These are phyloP conservation scores for Brassica incana DNA, from an alignment of 345 rosid genomes.

Conservation along the genomic window DNA sequence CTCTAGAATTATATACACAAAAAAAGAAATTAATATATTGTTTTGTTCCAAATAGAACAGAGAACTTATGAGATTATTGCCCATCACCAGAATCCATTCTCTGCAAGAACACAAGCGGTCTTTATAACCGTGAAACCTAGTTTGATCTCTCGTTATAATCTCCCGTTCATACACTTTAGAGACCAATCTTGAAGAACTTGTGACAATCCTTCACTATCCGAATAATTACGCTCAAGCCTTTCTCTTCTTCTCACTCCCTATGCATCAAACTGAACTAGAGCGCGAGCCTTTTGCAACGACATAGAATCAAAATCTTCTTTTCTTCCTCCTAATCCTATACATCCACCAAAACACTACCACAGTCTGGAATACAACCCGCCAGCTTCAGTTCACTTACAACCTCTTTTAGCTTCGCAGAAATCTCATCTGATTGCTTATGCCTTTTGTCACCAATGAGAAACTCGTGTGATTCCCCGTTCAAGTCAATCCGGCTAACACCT, in stretches of 20 bases:
- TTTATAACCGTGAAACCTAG: slow-evolving; percentile 28
- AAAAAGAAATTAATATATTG: not conserved
- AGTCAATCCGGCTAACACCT: slow-evolving; percentile 64
- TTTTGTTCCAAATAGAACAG: not conserved
- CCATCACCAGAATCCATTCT: slow-evolving; percentile 19
- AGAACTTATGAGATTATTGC: not conserved
- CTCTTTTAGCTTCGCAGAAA: slow-evolving; percentile 48
- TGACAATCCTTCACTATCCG: slow-evolving; percentile 41
- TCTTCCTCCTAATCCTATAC: not conserved
- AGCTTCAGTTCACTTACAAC: slow-evolving; percentile 25
- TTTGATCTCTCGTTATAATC: slow-evolving; percentile 1
- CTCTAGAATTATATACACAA: not conserved
- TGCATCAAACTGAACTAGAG: slow-evolving; percentile 25
- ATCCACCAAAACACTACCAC: slow-evolving; percentile 34
- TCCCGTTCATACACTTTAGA: slow-evolving; percentile 24
- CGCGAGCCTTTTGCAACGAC: slow-evolving; percentile 28
- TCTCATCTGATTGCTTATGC: slow-evolving; percentile 43
- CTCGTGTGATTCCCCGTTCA: slow-evolving; percentile 52
- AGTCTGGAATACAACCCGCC: slow-evolving; percentile 23
- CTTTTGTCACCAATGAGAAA: slow-evolving; percentile 56
- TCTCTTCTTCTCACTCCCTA: slow-evolving; percentile 2
- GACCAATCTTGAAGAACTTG: slow-evolving; percentile 20
- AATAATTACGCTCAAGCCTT: not conserved
- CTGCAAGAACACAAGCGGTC: slow-evolving; percentile 28
- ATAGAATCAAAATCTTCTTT: slow-evolving; percentile 15